Percentiles rank a stretch among this genome's conserved stretches.
Conservation (phyloP, 75 land plant genomes). For the Cryptomeria japonica region DNA sequence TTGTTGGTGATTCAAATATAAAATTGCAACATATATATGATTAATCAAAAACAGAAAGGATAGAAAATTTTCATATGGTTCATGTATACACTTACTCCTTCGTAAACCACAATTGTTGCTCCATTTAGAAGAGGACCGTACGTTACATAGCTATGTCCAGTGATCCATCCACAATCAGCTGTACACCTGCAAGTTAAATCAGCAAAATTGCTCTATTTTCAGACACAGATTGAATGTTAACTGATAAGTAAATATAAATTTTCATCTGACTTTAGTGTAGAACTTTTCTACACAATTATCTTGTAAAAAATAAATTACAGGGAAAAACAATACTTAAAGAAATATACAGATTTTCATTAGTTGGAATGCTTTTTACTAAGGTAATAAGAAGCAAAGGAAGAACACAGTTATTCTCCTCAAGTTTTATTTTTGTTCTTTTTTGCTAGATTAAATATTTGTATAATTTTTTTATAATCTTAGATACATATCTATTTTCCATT, state of each 20-base stretch:
- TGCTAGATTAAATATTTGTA: not conserved
- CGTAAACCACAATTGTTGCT: constrained; percentile 75
- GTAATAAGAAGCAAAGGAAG: not conserved
- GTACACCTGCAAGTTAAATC: constrained; percentile 75
- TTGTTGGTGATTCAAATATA: not conserved
- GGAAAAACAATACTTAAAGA: not conserved
- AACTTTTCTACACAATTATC: not conserved
- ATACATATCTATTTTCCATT: not conserved
- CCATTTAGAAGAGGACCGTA: constrained; percentile 96
- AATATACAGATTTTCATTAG: not conserved
- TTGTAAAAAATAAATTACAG: not conserved
- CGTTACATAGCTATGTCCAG: constrained; percentile 97
- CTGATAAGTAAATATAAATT: not conserved
- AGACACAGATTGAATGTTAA: too few species aligned
- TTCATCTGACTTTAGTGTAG: not conserved
- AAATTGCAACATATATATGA: not conserved
- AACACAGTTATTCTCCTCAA: not conserved
- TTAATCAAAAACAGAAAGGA: not conserved
- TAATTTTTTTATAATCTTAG: not conserved
- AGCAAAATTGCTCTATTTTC: not conserved
- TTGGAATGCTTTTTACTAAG: not conserved
- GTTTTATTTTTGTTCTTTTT: not conserved
- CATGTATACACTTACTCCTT: constrained; percentile 66
- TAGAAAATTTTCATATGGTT: not conserved
- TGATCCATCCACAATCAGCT: constrained; percentile 99